Evolutionary conservation across 139 green algal species (phyloP).

Genomic region (Tetradesmus lagerheimii): DNA sequence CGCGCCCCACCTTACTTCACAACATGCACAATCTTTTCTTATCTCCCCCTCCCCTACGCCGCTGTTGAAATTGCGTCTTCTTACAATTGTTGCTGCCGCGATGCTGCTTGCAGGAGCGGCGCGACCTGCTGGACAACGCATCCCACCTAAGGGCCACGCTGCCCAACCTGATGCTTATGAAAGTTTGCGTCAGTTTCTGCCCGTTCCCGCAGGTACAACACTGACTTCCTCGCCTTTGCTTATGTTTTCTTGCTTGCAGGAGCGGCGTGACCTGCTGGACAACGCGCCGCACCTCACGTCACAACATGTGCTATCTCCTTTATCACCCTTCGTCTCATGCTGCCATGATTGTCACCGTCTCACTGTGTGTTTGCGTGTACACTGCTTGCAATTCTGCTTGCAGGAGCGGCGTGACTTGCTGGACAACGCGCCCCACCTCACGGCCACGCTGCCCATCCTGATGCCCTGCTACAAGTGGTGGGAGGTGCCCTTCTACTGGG

Average conservation of each 20-base stretch:
- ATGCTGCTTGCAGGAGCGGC: conserved; percentile 79
- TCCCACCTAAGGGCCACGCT: conserved; percentile 81
- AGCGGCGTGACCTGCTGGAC: conserved; percentile 85
- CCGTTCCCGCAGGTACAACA: too few species aligned
- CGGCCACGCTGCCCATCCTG: conserved; percentile 87
- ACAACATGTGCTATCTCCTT: too few species aligned
- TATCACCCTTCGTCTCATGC: too few species aligned
- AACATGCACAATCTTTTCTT: too few species aligned
- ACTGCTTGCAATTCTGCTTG: neutral
- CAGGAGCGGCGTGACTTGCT: conserved; percentile 90
- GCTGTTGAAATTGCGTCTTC: too few species aligned
- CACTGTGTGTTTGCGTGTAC: neutral
- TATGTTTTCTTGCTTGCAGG: conserved; percentile 52
- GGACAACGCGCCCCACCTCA: conserved; percentile 89
- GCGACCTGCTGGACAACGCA: conserved; percentile 86
- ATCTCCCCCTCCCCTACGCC: too few species aligned
- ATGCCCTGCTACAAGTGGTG: conserved; percentile 99
- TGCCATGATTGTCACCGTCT: too few species aligned
- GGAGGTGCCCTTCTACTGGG: conserved; percentile 99
- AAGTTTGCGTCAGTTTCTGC: too few species aligned
- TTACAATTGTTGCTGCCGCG: neutral
- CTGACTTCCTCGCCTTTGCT: too few species aligned
- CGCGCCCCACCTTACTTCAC: conserved; percentile 81
- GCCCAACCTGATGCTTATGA: conserved; percentile 95
- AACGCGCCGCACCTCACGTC: conserved; percentile 87